Percentiles rank a stretch among this genome's conserved stretches.
Evolutionary conservation across 202 grass and related monocot species (phyloP).

Genomic region (Setaria italica): DNA sequence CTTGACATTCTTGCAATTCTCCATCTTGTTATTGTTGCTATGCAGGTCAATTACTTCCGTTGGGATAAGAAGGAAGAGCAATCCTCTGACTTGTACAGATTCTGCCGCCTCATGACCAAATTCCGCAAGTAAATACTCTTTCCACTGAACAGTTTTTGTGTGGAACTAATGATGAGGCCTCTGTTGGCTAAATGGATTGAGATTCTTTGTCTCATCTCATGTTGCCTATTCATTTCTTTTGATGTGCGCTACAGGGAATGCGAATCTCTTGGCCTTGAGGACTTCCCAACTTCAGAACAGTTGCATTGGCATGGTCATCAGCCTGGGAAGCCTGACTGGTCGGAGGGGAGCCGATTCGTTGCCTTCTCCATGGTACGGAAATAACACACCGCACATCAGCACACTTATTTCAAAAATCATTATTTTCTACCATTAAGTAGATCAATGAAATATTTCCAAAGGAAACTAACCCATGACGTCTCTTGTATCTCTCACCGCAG

Average conservation of each 20-base stretch:
- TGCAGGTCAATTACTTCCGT: constrained; percentile 86
- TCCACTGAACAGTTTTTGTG: constrained; percentile 7
- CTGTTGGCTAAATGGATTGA: not conserved
- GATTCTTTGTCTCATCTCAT: not conserved
- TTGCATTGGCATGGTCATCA: constrained; percentile 89
- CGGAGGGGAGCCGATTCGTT: constrained; percentile 78
- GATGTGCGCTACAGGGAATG: constrained; percentile 56
- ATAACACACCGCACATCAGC: not conserved
- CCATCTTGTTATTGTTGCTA: constrained; percentile 11
- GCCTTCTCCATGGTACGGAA: constrained; percentile 80
- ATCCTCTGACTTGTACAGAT: constrained; percentile 70
- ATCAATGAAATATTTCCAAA: not conserved
- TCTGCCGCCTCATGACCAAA: constrained; percentile 77
- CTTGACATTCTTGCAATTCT: not conserved
- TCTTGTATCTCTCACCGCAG: constrained; percentile 47
- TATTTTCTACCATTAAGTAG: not conserved
- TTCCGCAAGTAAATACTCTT: constrained; percentile 70
- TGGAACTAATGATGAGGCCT: constrained; percentile 15
- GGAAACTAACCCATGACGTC: not conserved
- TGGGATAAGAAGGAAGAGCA: constrained; percentile 88
- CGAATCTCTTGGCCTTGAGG: constrained; percentile 72
- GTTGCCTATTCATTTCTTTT: constrained; percentile 1
- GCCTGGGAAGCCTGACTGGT: constrained; percentile 78
- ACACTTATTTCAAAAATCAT: not conserved
- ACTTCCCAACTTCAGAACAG: constrained; percentile 73